Evolutionary conservation across 352 stramenopile species (phyloP).

Genomic region (Phytophthora pseudosyringae): DNA sequence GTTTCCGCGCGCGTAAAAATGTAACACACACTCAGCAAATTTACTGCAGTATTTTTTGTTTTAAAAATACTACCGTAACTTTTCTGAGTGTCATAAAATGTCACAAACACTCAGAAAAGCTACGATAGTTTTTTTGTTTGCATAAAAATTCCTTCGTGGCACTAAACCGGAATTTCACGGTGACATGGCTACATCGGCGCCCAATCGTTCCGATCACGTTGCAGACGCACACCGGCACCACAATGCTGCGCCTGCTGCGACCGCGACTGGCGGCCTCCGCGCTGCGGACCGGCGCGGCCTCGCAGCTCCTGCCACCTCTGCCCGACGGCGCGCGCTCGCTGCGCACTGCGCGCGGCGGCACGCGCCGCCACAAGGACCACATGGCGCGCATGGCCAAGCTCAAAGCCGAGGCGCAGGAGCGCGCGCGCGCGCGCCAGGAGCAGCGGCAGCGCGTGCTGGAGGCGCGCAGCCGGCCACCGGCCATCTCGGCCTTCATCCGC

Average conservation of each 20-base stretch:
- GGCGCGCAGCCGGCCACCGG: constrained; percentile 24
- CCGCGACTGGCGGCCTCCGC: constrained; percentile 7
- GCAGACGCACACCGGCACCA: background rate
- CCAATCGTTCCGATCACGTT: background rate
- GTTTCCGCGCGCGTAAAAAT: too few species aligned
- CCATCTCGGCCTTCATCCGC: constrained; percentile 61
- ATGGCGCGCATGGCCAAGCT: constrained; percentile 25
- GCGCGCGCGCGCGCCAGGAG: constrained; percentile 12
- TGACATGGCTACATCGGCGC: too few species aligned
- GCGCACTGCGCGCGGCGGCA: constrained; percentile 38
- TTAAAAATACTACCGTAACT: too few species aligned
- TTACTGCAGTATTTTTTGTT: too few species aligned
- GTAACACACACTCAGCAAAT: too few species aligned
- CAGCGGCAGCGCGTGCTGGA: constrained; percentile 35
- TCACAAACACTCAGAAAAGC: too few species aligned
- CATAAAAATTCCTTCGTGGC: too few species aligned
- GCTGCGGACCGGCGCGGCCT: constrained; percentile 10
- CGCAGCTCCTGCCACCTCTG: background rate
- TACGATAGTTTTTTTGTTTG: too few species aligned
- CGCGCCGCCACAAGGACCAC: constrained; percentile 32
- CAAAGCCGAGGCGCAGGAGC: constrained; percentile 15
- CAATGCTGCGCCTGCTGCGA: constrained; percentile 24
- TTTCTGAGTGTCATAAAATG: too few species aligned
- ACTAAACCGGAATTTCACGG: too few species aligned
- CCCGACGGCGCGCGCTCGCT: constrained; percentile 22